A percentile compares a stretch with the other conserved stretches of the same genome.
Evolutionary conservation across 768 basidiomycete genomes (phyloP).

Genomic region (Russula olivacea): DNA sequence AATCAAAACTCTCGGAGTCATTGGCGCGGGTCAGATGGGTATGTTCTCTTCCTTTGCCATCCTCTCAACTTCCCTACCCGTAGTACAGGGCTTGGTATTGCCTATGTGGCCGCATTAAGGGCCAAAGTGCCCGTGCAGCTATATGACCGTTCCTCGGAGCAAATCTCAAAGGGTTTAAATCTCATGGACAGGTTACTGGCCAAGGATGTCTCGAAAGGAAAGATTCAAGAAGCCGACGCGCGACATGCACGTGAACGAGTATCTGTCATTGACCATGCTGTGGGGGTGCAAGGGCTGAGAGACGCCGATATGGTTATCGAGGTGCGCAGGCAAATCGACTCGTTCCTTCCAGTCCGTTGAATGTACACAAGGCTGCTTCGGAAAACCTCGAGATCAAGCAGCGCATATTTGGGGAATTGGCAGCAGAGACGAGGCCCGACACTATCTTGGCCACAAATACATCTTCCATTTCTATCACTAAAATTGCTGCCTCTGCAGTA

Average conservation of each 20-base stretch:
- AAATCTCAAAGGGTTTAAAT: slow-evolving; percentile 65
- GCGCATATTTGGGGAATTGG: slow-evolving; percentile 65
- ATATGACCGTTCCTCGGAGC: slow-evolving; percentile 71
- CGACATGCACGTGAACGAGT: slow-evolving; percentile 69
- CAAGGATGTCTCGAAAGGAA: slow-evolving; percentile 87
- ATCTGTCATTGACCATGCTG: slow-evolving; percentile 44
- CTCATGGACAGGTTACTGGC: slow-evolving; percentile 76
- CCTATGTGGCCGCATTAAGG: slow-evolving; percentile 76
- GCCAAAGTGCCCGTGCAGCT: slow-evolving; percentile 82
- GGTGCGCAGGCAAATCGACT: slow-evolving; percentile 38
- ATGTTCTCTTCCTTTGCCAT: slow-evolving; percentile 3
- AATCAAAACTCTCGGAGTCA: slow-evolving; percentile 67
- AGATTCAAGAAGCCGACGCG: slow-evolving; percentile 60
- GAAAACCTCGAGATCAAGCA: slow-evolving; percentile 78
- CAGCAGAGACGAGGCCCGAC: slow-evolving; percentile 58
- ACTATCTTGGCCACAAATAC: slow-evolving; percentile 91
- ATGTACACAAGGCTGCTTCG: slow-evolving; percentile 62
- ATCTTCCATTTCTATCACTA: slow-evolving; percentile 90
- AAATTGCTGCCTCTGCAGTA: slow-evolving; percentile 79
- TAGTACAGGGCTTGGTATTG: slow-evolving; percentile 72
- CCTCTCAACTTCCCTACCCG: not conserved
- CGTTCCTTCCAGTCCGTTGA: not conserved
- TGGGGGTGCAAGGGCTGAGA: slow-evolving; percentile 50
- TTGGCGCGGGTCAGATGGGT: slow-evolving; percentile 81
- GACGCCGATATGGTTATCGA: slow-evolving; percentile 92